A percentile compares a stretch with the other conserved stretches of the same genome.
phyloP scores from a whole-genome alignment of 169 alveolate genomes.

The Eimeria falciformis region DNA sequence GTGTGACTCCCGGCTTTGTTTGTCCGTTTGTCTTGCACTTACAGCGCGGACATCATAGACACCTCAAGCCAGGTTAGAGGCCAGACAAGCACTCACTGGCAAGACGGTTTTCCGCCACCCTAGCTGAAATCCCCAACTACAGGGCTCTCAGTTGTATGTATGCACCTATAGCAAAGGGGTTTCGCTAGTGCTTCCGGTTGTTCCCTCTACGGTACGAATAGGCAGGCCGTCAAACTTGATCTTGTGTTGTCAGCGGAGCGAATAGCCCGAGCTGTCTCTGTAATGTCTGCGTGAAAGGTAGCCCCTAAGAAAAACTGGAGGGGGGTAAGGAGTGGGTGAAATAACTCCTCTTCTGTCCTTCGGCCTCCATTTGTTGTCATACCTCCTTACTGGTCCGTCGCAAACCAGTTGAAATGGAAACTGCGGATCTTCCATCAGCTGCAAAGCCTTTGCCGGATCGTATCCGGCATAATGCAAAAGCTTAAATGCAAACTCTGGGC shows the following conservation, averaged over 20 bases:
- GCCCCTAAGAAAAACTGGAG: constrained; percentile 69
- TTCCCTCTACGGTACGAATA: no score
- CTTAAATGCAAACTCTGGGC: constrained; percentile 92
- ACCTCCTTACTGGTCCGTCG: constrained; percentile 89
- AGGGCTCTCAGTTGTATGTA: no score
- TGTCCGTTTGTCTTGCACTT: no score
- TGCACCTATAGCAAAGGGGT: no score
- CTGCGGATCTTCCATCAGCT: constrained; percentile 87
- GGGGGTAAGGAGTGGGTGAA: constrained; percentile 81
- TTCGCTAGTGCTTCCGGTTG: no score
- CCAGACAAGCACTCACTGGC: no score
- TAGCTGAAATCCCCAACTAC: no score
- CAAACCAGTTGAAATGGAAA: constrained; percentile 87
- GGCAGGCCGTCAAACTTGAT: no score
- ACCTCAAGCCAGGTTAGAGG: no score
- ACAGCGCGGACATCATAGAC: no score
- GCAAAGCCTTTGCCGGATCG: constrained; percentile 89
- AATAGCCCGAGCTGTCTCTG: constrained; percentile 71
- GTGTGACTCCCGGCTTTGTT: no score
- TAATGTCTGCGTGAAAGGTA: constrained; percentile 73
- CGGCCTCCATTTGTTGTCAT: constrained; percentile 92
- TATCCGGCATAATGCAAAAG: constrained; percentile 89
- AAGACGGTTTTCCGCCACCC: no score
- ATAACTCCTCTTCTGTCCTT: constrained; percentile 89
- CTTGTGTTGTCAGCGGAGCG: constrained; percentile 37